These are phyloP conservation scores for Penicillium manginii DNA, from an alignment of 495 filamentous ascomycete species.

Conservation along the genomic window DNA sequence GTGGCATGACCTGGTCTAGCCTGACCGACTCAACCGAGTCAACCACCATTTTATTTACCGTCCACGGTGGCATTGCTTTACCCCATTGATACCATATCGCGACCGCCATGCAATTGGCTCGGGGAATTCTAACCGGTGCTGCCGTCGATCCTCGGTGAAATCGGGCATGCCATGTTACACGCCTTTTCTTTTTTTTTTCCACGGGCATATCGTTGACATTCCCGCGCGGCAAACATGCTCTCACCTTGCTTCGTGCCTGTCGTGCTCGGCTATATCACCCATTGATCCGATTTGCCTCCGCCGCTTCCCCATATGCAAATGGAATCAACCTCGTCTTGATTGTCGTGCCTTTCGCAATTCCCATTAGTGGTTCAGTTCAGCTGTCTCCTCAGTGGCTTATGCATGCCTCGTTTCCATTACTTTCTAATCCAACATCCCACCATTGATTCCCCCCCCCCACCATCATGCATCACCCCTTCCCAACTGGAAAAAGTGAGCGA, in stretches of 20 bases:
- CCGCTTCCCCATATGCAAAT: no score
- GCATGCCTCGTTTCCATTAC: not conserved
- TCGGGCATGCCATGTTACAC: not conserved
- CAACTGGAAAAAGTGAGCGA: not conserved
- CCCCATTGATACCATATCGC: not conserved
- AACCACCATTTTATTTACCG: no score
- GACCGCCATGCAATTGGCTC: not conserved
- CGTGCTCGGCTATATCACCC: not conserved
- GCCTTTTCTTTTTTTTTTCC: not conserved
- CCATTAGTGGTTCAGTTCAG: no score
- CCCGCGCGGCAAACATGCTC: not conserved
- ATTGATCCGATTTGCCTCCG: not conserved
- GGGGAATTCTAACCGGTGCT: not conserved
- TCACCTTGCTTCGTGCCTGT: not conserved
- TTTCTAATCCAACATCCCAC: not conserved
- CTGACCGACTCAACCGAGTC: no score
- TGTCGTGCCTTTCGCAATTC: not conserved
- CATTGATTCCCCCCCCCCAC: not conserved
- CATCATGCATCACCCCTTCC: not conserved
- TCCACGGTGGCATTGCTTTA: not conserved
- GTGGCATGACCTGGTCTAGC: no score
- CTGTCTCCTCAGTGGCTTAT: not conserved
- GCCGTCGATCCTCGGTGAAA: not conserved
- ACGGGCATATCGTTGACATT: not conserved
- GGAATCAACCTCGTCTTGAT: not conserved